Evolutionary conservation across 2,329 filamentous ascomycete genomes (phyloP), one percentile per base, ranked within the genome.

Genomic region (Alternaria brassicae): DNA sequence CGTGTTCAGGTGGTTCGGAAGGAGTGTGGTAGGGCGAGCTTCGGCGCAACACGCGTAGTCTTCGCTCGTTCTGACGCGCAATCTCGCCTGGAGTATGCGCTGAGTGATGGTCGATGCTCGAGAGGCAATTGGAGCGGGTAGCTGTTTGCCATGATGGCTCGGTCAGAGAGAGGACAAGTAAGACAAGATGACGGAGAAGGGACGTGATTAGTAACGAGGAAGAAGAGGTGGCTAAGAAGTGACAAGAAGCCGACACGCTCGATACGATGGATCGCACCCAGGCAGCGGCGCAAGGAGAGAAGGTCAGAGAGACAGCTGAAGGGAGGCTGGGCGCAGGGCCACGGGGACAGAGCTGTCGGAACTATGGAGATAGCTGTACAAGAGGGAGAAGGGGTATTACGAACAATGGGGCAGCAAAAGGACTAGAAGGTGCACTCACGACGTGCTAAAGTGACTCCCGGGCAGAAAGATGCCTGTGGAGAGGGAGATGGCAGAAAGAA

Each of bases 141-240:
- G 74, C 77, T 79, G 76, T 79, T 79, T 79, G 77, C 78, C 77
- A 77, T 73, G 65, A 75, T 68, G 76, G 72, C 75, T 71, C 72
- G 72, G 77, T 79, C 74, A 79, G 77, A 78, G 66, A 69, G 71
- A 65, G 73, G 67, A 75, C 72, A 73, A 71, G 68, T 61, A 67
- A 75, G 65, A 72, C 69, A 63, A 70, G 71, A 61, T 65, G 63
- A 69, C 58, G 63, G 69, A 59, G 63, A 70, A 36, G 50, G 55
- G 61, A 68, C 57, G 67, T 61, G 70, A 65, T 59, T 67, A 72
- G 73, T 60, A 63, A 74, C 60, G 67, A 65, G 49, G 63, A 59
- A 61, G 57, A 61, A 66, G 62, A 41, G 56, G 45, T 25, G 48
- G 49, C 13, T 51, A 67, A 59, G 62, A 51, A 60, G 63, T 27